Conservation (phyloP, 495 filamentous ascomycete species). For the Penicillium goetzii region DNA sequence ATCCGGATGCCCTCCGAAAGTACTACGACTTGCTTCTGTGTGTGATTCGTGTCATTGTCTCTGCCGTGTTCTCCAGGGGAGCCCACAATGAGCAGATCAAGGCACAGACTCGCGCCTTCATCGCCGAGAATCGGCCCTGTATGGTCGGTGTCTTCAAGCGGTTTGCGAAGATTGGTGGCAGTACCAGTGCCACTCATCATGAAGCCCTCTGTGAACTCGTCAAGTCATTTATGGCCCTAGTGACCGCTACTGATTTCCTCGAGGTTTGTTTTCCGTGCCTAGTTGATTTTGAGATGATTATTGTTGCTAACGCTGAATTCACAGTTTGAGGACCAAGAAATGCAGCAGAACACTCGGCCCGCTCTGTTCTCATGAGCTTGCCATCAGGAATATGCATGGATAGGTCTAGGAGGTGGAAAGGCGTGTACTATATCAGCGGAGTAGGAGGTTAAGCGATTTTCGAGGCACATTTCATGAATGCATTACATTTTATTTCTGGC, state of each 20-base stretch:
- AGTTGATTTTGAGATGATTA: background rate
- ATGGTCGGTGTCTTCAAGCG: slow-evolving; percentile 92
- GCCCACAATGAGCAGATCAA: slow-evolving; percentile 77
- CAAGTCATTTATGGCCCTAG: slow-evolving; percentile 62
- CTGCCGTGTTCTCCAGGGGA: slow-evolving; percentile 76
- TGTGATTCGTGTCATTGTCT: slow-evolving; percentile 80
- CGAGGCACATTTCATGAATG: slow-evolving; percentile 12
- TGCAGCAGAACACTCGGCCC: slow-evolving; percentile 36
- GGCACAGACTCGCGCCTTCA: slow-evolving; percentile 72
- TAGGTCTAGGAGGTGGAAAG: slow-evolving; percentile 7
- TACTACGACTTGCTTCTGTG: slow-evolving; percentile 83
- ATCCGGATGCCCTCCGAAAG: slow-evolving; percentile 69
- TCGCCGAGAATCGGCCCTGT: slow-evolving; percentile 75
- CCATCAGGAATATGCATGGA: background rate
- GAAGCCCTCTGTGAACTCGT: slow-evolving; percentile 55
- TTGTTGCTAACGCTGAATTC: slow-evolving; percentile 16
- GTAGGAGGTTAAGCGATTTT: slow-evolving; percentile 29
- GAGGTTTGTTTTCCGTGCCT: slow-evolving; percentile 53
- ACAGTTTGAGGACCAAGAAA: slow-evolving; percentile 49
- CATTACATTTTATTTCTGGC: background rate
- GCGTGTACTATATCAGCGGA: slow-evolving; percentile 29
- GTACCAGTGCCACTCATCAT: slow-evolving; percentile 41
- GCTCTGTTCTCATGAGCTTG: slow-evolving; percentile 46
- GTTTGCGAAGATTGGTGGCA: slow-evolving; percentile 74
- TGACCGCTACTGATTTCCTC: slow-evolving; percentile 63